Percentiles rank a stretch among this genome's conserved stretches.
phyloP scores from a whole-genome alignment of 2,329 filamentous ascomycete genomes.

The Talaromyces atroroseus region DNA sequence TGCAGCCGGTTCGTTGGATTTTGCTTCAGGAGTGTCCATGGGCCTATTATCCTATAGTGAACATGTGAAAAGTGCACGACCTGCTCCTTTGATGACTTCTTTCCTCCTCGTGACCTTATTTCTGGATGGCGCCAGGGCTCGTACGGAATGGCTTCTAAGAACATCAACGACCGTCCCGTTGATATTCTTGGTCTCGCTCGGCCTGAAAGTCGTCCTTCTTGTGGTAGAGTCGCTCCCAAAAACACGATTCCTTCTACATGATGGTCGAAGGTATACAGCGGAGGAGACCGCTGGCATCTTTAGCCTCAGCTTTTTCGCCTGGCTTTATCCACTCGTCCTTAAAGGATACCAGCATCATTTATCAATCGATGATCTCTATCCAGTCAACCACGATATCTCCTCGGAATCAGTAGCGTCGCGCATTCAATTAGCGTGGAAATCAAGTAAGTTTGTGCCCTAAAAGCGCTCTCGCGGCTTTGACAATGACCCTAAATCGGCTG shows the following conservation, averaged over 20 bases:
- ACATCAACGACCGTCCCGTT: neutral
- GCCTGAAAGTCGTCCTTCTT: constrained; percentile 6
- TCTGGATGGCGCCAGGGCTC: constrained; percentile 1
- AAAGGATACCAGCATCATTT: constrained; percentile 3
- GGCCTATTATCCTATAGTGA: constrained; percentile 6
- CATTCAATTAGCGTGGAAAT: neutral
- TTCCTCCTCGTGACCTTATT: neutral
- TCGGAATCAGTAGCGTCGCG: neutral
- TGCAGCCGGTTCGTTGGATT: constrained; percentile 4
- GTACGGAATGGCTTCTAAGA: constrained; percentile 5
- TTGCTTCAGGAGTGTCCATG: neutral
- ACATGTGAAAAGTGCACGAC: constrained; percentile 7
- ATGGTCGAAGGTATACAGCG: neutral
- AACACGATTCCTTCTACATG: neutral
- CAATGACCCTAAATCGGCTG: neutral
- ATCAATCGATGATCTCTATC: constrained; percentile 8
- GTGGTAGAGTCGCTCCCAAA: neutral
- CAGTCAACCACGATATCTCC: neutral
- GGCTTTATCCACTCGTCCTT: neutral
- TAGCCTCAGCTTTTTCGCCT: constrained; percentile 6
- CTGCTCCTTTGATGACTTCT: constrained; percentile 1
- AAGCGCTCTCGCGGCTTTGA: neutral
- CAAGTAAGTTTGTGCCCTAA: neutral
- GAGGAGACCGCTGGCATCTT: constrained; percentile 6
- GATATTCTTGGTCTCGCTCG: neutral